Conservation (phyloP, 2,329 filamentous ascomycete species). For the Macrophomina pseudophaseolina region DNA sequence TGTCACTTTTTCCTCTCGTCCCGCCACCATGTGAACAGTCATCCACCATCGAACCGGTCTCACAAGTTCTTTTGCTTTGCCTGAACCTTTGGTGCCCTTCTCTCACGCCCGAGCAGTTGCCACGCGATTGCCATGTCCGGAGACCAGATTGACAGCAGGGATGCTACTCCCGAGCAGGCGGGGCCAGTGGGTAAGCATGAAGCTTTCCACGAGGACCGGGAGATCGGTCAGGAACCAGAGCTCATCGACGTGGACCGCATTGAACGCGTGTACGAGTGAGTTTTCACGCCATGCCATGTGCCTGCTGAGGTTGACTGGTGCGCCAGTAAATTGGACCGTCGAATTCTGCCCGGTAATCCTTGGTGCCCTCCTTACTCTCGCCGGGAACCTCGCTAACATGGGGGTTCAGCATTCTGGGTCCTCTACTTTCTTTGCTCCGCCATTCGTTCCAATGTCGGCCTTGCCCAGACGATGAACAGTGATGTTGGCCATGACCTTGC, state of each 20-base stretch:
- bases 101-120: background rate
- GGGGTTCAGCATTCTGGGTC: conserved; percentile 73
- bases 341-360: conserved; percentile 57
- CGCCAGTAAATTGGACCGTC: conserved; percentile 61
- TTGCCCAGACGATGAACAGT: conserved; percentile 92
- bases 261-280: conserved; percentile 45
- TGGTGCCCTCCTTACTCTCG: conserved; percentile 7
- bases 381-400: conserved; percentile 1
- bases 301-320: background rate
- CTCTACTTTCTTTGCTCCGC: conserved; percentile 92
- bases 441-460: conserved; percentile 87
- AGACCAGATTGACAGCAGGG: conserved; percentile 12
- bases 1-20: conserved; percentile 3
- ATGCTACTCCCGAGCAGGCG: conserved; percentile 9
- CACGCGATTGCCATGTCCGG: conserved; percentile 6
- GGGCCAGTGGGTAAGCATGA: conserved; percentile 33
- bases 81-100: background rate
- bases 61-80: background rate
- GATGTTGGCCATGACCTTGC: conserved; percentile 74
- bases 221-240: conserved; percentile 33
- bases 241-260: conserved; percentile 43
- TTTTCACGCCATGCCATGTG: background rate
- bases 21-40: background rate
- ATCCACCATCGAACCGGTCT: background rate
- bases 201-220: conserved; percentile 40